Conservation (phyloP, 2,329 filamentous ascomycete genomes). For the Epichloe amarillans region DNA sequence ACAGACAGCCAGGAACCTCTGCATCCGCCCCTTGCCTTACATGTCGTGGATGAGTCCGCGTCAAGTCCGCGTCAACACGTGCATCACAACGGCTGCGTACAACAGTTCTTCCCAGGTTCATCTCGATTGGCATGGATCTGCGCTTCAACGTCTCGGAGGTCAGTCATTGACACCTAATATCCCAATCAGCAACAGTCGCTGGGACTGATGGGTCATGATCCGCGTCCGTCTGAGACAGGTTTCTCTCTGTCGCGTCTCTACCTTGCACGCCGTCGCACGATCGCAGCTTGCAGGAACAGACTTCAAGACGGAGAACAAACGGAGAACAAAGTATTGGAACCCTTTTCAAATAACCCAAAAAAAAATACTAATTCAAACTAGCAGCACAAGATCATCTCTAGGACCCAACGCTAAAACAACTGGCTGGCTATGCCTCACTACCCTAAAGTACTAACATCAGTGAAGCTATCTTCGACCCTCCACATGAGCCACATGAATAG, state of each 20-base stretch:
- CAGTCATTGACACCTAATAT: no score
- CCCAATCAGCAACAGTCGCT: no score
- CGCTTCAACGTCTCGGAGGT: not conserved
- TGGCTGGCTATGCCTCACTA: conserved; percentile 4
- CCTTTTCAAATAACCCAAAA: not conserved
- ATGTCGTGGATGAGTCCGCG: not conserved
- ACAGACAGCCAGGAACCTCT: not conserved
- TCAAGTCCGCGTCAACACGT: not conserved
- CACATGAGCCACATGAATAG: conserved; percentile 99
- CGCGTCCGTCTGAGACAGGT: not conserved
- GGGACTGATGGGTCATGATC: no score
- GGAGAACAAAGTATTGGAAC: no score
- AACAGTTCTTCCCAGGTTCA: not conserved
- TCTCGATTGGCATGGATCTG: conserved; percentile 1
- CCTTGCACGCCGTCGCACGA: not conserved
- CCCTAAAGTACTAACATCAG: conserved; percentile 54
- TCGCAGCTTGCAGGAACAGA: not conserved
- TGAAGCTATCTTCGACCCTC: conserved; percentile 55
- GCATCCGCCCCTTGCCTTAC: not conserved
- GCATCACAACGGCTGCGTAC: not conserved
- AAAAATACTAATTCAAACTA: not conserved
- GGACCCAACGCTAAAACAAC: not conserved
- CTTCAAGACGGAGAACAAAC: no score
- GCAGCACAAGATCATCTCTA: no score
- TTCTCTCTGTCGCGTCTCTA: not conserved